Conservation (phyloP, 2,329 filamentous ascomycete genomes). For the Bipolaris bicolor region DNA sequence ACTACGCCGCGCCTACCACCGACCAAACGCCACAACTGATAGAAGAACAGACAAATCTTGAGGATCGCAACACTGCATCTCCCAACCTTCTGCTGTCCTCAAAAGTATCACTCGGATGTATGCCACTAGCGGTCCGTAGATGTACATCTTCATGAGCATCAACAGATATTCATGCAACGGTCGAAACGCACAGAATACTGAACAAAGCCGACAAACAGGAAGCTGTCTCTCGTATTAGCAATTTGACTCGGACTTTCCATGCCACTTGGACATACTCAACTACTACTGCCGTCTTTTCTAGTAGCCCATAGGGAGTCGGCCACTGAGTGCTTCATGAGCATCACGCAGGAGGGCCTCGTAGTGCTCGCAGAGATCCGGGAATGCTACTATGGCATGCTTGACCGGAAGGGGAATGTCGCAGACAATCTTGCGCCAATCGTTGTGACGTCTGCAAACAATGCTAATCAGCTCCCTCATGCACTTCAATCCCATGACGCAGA, state of each 20-base stretch:
- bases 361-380: conserved; percentile 25
- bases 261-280: not conserved
- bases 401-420: conserved; percentile 30
- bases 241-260: not conserved
- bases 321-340: conserved; percentile 26
- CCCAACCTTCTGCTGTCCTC: not conserved
- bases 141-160: not conserved
- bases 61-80: not conserved
- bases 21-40: conserved; percentile 3
- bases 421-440: conserved; percentile 28
- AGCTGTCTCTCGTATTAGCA: not conserved
- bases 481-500: conserved; percentile 25
- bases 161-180: not conserved
- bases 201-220: not conserved
- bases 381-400: conserved; percentile 22
- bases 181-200: not conserved
- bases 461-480: conserved; percentile 31
- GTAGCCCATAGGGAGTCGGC: conserved; percentile 28
- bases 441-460: conserved; percentile 20
- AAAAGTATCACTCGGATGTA: not conserved
- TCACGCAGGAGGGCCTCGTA: conserved; percentile 29
- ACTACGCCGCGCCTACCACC: conserved; percentile 5
- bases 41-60: not conserved
- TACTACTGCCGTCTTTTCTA: not conserved
- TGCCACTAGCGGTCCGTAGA: not conserved